Evolutionary conservation across 345 rosid species (phyloP), one percentile per base, ranked within the genome.

Genomic region (Dipteronia sinensis): DNA sequence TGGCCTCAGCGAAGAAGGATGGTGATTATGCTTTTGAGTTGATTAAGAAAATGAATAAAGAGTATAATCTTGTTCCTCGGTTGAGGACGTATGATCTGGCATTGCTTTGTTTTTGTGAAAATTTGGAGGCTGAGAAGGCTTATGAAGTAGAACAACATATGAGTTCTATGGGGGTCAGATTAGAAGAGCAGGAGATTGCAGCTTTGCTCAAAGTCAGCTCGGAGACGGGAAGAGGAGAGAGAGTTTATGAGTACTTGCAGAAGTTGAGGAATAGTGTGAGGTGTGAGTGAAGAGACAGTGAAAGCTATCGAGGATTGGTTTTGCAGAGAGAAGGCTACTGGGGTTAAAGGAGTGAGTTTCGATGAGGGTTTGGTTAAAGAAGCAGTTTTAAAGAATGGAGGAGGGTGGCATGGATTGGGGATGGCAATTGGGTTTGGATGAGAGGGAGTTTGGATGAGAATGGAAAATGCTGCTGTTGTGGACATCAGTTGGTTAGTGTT

Each of bases 361-460:
- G 88, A 86, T 23, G 78, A 17, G 55, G 79, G 67, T 66, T 64
- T 81, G 62, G 82, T 85, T 83, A 85, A 84, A 80, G 88, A 80
- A 16, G 82, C 84, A 15, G 70, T 84, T 83, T 56, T 73, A 69
- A 92, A 80, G 83, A 95, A 93, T 75, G 98, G 98, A 12, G 98
- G 96, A 1, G 98, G 99, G 74, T 95, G 96, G 97, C 98, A 95
- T 76, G 98, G 99, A 67, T 90, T 79, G 98, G 98, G 74, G 76
- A 86, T 58, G 97, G 96, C 34, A 90, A 81, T 68, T 95, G 94
- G 95, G 78, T 69, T 44, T 89, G 89, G 82, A 80, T 71, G 79
- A 90, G 86, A 81, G 94, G 89, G 74, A 81, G 12, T 67, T 91
- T 88, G 58, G 82, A 85, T 61, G 69, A 38, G 42, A 75, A 46